Evolutionary conservation across 2,329 filamentous ascomycete genomes (phyloP).

Genomic region (Aspergillus aculeatus): DNA sequence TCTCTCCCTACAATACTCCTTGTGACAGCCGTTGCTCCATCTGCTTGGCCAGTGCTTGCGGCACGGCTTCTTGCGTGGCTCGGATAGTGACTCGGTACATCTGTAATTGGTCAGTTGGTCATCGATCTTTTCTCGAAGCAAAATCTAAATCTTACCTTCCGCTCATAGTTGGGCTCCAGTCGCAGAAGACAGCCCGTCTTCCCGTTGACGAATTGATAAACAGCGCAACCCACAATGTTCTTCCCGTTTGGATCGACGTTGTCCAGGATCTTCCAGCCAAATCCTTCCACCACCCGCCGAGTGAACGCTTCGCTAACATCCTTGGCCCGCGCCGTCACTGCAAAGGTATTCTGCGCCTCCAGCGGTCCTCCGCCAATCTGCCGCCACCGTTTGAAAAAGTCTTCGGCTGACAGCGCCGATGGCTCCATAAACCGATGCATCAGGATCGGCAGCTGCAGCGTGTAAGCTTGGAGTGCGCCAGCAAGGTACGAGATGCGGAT

Average conservation of each 20-base stretch:
- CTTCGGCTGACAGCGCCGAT: constrained; percentile 79
- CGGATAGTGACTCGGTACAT: constrained; percentile 94
- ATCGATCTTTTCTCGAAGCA: neutral
- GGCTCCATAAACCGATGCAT: constrained; percentile 97
- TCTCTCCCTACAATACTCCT: constrained; percentile 35
- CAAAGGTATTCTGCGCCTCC: constrained; percentile 86
- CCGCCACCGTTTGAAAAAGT: constrained; percentile 99
- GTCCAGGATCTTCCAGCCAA: constrained; percentile 83
- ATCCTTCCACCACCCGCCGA: constrained; percentile 71
- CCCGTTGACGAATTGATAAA: constrained; percentile 74
- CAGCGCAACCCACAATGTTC: constrained; percentile 86
- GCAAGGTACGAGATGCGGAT: constrained; percentile 93
- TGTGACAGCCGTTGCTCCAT: constrained; percentile 81
- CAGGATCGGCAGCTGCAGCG: constrained; percentile 81
- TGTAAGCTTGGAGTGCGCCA: constrained; percentile 87
- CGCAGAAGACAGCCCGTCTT: constrained; percentile 94
- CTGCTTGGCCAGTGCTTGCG: constrained; percentile 72
- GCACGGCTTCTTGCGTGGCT: constrained; percentile 88
- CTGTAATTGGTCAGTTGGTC: constrained; percentile 48
- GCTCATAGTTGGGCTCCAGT: constrained; percentile 89
- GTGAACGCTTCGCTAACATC: constrained; percentile 72
- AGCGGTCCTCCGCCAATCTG: constrained; percentile 88
- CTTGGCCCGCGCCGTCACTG: constrained; percentile 58
- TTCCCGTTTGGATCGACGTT: constrained; percentile 87
- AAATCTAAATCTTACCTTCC: constrained; percentile 64